These are phyloP conservation scores for Petunia hybrid DNA, from an alignment of 305 asterid species.

Conservation along the genomic window DNA sequence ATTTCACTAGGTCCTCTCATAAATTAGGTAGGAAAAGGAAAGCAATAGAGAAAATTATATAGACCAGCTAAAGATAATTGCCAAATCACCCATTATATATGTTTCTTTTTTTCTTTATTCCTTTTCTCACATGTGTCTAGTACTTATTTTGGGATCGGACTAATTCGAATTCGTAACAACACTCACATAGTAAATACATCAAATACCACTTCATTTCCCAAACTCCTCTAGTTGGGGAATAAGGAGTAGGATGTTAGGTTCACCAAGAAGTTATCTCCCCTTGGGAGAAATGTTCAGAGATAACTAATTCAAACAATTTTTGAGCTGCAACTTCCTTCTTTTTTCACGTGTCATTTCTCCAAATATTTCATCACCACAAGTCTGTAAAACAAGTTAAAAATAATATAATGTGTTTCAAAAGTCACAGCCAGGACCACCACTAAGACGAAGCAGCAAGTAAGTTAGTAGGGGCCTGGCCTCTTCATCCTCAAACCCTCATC, in stretches of 20 bases:
- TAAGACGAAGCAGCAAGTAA: neutral
- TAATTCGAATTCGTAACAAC: no score
- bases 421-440: slow-evolving; percentile 32
- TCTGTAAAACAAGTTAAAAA: neutral
- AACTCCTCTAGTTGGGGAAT: no score
- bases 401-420: neutral
- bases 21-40: neutral
- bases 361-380: neutral
- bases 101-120: neutral
- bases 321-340: no score
- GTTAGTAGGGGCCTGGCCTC: slow-evolving; percentile 36
- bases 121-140: no score
- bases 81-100: neutral
- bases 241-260: no score
- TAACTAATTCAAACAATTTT: neutral
- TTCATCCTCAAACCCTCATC: neutral
- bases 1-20: no score
- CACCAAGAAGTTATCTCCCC: no score
- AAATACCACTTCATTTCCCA: no score
- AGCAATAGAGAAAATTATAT: neutral
- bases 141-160: no score
- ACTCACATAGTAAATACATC: no score
- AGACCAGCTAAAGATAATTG: neutral
- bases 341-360: neutral
- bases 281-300: neutral